Percentiles rank a stretch among this genome's conserved stretches.
Conservation (phyloP, 257 asterid species). For the Coffea eugenioides region DNA sequence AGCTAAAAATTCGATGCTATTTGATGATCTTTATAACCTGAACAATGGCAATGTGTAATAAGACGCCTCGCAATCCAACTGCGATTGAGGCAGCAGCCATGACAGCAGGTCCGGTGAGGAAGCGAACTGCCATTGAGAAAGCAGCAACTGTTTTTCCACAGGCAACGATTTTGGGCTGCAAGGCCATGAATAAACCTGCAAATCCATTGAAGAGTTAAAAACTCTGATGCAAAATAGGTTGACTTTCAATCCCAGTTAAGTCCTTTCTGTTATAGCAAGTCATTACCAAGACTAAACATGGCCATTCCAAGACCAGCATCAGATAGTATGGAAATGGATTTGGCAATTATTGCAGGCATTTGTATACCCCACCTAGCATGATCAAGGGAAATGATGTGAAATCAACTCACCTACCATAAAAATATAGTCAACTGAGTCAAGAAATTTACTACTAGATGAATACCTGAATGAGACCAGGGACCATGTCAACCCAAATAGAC, state of each 20-base stretch:
- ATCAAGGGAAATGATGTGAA: not conserved
- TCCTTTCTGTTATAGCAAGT: not conserved
- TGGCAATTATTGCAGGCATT: conserved; percentile 47
- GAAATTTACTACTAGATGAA: not conserved
- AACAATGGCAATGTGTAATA: conserved; percentile 41
- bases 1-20: too few species aligned
- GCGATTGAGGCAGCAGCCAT: conserved; percentile 51
- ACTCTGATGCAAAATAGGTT: not conserved
- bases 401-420: too few species aligned
- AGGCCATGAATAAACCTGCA: conserved; percentile 51
- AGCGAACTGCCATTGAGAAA: conserved; percentile 43
- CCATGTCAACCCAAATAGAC: conserved; percentile 44
- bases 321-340: conserved; percentile 42
- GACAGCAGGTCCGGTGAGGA: conserved; percentile 47
- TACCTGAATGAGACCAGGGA: conserved; percentile 43
- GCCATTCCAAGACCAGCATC: conserved; percentile 61
- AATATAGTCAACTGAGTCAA: not conserved
- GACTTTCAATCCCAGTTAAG: not conserved
- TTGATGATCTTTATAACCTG: conserved; percentile 22
- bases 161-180: conserved; percentile 46
- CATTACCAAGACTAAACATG: conserved; percentile 51
- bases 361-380: conserved; percentile 39
- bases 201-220: not conserved
- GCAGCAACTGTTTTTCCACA: conserved; percentile 45
- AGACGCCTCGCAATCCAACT: conserved; percentile 38